Base-by-base conservation (phyloP, 2,329 filamentous ascomycete species). In the Cladophialophora exuberans region DNA sequence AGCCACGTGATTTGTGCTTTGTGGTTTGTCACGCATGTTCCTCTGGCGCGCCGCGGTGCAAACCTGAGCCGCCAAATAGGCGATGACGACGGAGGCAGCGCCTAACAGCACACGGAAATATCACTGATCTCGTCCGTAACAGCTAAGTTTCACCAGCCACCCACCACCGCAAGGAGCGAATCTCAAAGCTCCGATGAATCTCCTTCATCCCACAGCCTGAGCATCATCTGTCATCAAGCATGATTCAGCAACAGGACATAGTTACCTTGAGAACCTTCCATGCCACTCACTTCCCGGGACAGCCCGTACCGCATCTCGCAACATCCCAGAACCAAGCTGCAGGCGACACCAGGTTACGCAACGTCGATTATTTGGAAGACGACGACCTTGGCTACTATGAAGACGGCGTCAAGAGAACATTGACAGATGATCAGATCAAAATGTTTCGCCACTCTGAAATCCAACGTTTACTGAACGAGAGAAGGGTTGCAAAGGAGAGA, bases 371-470 rank as follows among this genome's bases (percentile, higher is more conserved):
- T 10, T 22, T 30, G 6, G 17, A 20, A 15, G n/a, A 22, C 11
- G 38, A 62, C 9, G 55, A 63, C 15, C 76, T 97, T 13, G 93
- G 91, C 15, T 93, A 90, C 71, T 97, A 97, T 64, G 73, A 82
- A 1, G 92, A 97, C 67, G 92, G 93, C 2, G 83, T 85, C 58
- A 94, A 94, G 69, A 87, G 93, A 35, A 96, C 91, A 15, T 78
- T 97, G 65, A 97, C 92, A 7, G 89, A 97, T 66, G 89, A 91
- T 64, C 89, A 97, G 75, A 90, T 97, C 63, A 83, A 84, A 49
- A 93, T 96, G 58, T 97, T 97, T 69, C 82, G 92, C 58, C 90
- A 95, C 68, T 93, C 89, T 2, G 93, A 97, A 71, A 81, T 96
- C 18, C 86, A 94, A 66, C 73, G 83, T 10, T 75, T 96, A 33